phyloP scores from a whole-genome alignment of 2,329 filamentous ascomycete species.

The Aspergillus ochraceoroseus region DNA sequence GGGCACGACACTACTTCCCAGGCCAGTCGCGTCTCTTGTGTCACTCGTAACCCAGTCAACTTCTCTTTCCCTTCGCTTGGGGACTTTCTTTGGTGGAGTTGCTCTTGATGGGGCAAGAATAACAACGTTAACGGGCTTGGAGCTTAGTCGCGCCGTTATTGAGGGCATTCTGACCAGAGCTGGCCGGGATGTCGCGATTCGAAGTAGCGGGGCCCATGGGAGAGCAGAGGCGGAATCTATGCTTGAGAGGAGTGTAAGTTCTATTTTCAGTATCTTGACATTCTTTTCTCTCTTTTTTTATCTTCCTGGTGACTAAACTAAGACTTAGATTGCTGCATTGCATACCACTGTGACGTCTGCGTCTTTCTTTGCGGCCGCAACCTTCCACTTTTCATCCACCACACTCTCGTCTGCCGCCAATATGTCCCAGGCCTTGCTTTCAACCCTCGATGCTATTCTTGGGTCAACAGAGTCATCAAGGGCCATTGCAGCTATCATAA shows the following conservation, averaged over 20 bases:
- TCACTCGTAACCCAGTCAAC: conserved; percentile 44
- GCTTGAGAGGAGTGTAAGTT: conserved; percentile 44
- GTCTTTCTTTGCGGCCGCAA: conserved; percentile 46
- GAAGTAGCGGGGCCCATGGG: conserved; percentile 47
- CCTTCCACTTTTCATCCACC: conserved; percentile 45
- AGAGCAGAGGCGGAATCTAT: conserved; percentile 43
- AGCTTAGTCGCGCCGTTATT: conserved; percentile 44
- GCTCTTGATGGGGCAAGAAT: conserved; percentile 44
- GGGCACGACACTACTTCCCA: conserved; percentile 41
- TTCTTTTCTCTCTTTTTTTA: conserved; percentile 5
- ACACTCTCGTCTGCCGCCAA: conserved; percentile 42
- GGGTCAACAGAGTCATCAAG: conserved; percentile 48
- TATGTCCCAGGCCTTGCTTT: conserved; percentile 44
- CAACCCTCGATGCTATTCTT: conserved; percentile 45
- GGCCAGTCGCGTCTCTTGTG: conserved; percentile 43
- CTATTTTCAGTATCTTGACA: not conserved
- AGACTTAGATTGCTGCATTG: conserved; percentile 39
- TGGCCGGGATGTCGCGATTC: conserved; percentile 42
- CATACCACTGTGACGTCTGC: conserved; percentile 45
- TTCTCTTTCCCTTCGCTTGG: conserved; percentile 43
- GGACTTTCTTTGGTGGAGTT: conserved; percentile 42
- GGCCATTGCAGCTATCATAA: conserved; percentile 47
- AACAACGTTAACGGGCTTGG: conserved; percentile 44
- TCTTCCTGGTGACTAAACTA: too few relatives aligned
- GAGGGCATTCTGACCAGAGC: conserved; percentile 44